These are phyloP conservation scores for Bacidia rubella DNA, from an alignment of 495 filamentous ascomycete species.

Conservation along the genomic window DNA sequence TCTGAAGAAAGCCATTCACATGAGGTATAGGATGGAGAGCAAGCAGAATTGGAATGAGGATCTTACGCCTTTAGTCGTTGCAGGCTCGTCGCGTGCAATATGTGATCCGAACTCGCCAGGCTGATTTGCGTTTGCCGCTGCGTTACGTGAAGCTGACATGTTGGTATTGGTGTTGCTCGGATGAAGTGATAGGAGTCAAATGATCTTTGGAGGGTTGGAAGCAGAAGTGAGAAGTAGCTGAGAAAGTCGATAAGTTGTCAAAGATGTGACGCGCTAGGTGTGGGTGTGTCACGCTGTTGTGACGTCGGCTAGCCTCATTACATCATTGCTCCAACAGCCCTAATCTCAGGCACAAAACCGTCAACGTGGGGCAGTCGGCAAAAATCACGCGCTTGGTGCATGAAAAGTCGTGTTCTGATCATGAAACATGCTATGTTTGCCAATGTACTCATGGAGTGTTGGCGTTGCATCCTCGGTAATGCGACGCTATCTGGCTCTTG, in stretches of 20 bases:
- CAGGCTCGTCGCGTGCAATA: conserved; percentile 36
- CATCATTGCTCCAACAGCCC: conserved; percentile 7
- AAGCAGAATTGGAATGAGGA: not conserved
- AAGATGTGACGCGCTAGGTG: not conserved
- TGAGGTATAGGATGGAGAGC: conserved; percentile 7
- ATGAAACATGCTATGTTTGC: no score
- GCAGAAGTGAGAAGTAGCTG: not conserved
- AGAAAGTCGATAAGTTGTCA: not conserved
- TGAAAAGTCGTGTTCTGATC: no score
- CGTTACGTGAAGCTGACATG: conserved; percentile 42
- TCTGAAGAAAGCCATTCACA: no score
- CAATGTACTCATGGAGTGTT: no score
- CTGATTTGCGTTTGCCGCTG: conserved; percentile 36
- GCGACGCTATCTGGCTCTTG: no score
- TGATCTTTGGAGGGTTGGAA: not conserved
- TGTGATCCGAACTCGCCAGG: conserved; percentile 45
- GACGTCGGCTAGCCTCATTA: no score
- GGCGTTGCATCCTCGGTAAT: no score
- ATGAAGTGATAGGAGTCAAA: not conserved
- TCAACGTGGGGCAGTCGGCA: no score
- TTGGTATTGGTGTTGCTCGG: conserved; percentile 11
- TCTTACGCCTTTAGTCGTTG: conserved; percentile 42
- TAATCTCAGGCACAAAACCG: conserved; percentile 7
- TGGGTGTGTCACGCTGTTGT: not conserved
- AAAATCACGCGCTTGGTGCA: no score